Evolutionary conservation across 768 basidiomycete species (phyloP).

Genomic region (Suillus alpinus): DNA sequence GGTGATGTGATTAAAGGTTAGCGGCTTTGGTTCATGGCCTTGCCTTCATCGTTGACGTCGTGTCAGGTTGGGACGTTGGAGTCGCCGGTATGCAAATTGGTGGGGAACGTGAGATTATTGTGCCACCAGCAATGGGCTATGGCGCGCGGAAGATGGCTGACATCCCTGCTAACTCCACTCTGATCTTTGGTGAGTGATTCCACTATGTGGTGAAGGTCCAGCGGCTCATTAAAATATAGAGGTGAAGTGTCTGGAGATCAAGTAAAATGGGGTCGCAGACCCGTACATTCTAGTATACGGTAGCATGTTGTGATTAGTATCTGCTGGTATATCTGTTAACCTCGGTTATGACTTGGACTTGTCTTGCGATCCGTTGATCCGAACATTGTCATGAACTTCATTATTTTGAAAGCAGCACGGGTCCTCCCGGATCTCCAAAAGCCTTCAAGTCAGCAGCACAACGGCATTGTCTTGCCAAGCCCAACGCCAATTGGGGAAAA

Average conservation of each 20-base stretch:
- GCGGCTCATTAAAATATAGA: constrained; percentile 38
- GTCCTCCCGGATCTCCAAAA: no score
- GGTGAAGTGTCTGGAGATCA: constrained; percentile 69
- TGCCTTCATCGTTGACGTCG: constrained; percentile 6
- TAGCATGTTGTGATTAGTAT: neutral
- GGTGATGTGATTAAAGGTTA: constrained; percentile 91
- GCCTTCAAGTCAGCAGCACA: neutral
- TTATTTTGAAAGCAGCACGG: neutral
- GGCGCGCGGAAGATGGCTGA: constrained; percentile 57
- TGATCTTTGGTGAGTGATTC: constrained; percentile 67
- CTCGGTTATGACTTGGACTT: neutral
- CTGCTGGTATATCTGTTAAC: neutral
- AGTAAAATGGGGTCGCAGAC: constrained; percentile 34
- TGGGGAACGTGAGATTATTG: constrained; percentile 79
- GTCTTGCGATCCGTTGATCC: neutral
- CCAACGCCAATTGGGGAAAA: neutral
- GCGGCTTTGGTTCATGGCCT: constrained; percentile 7
- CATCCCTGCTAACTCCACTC: constrained; percentile 80
- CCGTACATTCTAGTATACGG: neutral
- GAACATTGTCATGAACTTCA: neutral
- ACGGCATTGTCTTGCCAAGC: neutral
- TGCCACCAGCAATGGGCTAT: constrained; percentile 71
- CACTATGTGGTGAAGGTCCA: neutral
- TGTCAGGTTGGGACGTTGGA: constrained; percentile 85
- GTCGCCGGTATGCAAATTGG: constrained; percentile 89